Evolutionary conservation across 2,329 filamentous ascomycete genomes (phyloP).

Genomic region (Ophioceras dolichostomum): DNA sequence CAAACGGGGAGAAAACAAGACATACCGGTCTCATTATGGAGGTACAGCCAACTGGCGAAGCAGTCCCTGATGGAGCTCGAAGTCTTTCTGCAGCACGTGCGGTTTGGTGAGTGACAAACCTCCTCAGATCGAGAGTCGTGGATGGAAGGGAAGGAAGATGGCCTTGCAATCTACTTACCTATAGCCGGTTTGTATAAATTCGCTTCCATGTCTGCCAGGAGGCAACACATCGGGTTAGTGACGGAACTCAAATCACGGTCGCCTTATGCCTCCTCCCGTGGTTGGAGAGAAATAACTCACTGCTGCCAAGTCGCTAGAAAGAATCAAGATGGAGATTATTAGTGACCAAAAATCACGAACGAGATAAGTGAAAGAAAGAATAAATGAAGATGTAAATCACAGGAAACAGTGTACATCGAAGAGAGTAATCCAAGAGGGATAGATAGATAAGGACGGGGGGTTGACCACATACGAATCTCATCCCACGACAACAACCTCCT

Average conservation of each 20-base stretch:
- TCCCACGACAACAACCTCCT: slow-evolving; percentile 1
- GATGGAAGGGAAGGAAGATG: background rate
- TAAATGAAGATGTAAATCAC: background rate
- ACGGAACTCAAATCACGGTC: too few species aligned
- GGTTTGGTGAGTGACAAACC: too few species aligned
- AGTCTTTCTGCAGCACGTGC: slow-evolving; percentile 11
- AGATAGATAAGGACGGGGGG: background rate
- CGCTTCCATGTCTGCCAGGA: slow-evolving; percentile 16
- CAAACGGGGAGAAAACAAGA: too few species aligned
- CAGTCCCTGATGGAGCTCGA: slow-evolving; percentile 12
- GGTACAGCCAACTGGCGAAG: slow-evolving; percentile 12
- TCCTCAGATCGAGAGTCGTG: too few species aligned
- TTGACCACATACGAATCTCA: slow-evolving; percentile 2
- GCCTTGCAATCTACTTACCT: slow-evolving; percentile 8
- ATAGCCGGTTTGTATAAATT: slow-evolving; percentile 21
- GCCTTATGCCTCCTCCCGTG: too few species aligned
- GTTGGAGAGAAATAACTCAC: background rate
- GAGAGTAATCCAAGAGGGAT: too few species aligned
- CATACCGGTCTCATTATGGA: slow-evolving; percentile 16
- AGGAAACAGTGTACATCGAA: too few species aligned
- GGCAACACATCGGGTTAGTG: background rate
- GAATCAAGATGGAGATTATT: too few species aligned
- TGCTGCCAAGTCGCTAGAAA: slow-evolving; percentile 4
- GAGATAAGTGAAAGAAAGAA: background rate
- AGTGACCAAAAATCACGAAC: too few species aligned